phyloP scores from a whole-genome alignment of 768 basidiomycete species.

The Tylopilus subfusipes region DNA sequence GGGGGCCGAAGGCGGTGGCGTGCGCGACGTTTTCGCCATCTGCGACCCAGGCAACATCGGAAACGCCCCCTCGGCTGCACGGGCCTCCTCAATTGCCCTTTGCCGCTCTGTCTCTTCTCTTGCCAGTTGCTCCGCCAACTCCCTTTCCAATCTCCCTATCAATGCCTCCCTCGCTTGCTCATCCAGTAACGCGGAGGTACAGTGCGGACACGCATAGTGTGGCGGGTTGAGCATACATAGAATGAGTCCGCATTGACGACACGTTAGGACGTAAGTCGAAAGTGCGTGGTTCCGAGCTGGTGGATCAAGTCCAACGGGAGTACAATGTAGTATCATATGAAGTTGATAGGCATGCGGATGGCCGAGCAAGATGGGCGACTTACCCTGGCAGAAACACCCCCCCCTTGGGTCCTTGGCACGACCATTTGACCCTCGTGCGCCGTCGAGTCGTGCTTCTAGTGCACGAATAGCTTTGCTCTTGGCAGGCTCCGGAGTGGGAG shows the following conservation, averaged over 20 bases:
- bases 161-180: slow-evolving; percentile 34
- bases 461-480: slow-evolving; percentile 49
- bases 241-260: slow-evolving; percentile 57
- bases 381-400: slow-evolving; percentile 72
- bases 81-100: slow-evolving; percentile 45
- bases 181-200: slow-evolving; percentile 40
- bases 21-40: slow-evolving; percentile 8
- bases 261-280: slow-evolving; percentile 56
- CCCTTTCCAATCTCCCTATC: slow-evolving; percentile 40
- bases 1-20: slow-evolving; percentile 31
- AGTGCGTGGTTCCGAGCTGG: slow-evolving; percentile 56
- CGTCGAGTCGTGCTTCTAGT: slow-evolving; percentile 47
- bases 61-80: slow-evolving; percentile 56
- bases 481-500: slow-evolving; percentile 30
- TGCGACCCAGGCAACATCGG: slow-evolving; percentile 42
- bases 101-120: slow-evolving; percentile 49
- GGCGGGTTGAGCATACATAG: slow-evolving; percentile 58
- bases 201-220: slow-evolving; percentile 53
- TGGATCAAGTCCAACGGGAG: neutral
- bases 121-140: slow-evolving; percentile 41
- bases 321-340: neutral
- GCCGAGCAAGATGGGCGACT: neutral
- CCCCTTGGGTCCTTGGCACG: slow-evolving; percentile 51
- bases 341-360: neutral
- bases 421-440: slow-evolving; percentile 34